Evolutionary conservation across 352 stramenopile genomes (phyloP).

Genomic region (Albugo laibachii): DNA sequence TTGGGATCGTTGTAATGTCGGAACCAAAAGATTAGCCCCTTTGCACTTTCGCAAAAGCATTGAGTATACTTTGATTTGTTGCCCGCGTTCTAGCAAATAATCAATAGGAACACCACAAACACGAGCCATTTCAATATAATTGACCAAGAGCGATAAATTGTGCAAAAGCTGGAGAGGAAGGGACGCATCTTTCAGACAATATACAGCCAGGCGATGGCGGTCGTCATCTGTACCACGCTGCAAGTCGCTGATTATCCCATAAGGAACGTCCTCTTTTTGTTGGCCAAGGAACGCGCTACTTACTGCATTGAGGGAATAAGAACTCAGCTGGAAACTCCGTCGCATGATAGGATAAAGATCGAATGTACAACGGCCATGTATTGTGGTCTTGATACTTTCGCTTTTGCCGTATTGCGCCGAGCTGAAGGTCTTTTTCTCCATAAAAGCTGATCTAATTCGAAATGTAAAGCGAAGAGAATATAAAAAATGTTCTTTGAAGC

Average conservation of each 20-base stretch:
- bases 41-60: constrained; percentile 97
- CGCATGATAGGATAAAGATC: constrained; percentile 99
- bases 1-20: constrained; percentile 83
- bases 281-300: constrained; percentile 94
- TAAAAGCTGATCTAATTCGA: constrained; percentile 39
- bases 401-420: constrained; percentile 94
- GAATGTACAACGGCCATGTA: constrained; percentile 96
- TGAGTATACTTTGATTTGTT: constrained; percentile 98
- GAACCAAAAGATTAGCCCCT: constrained; percentile 88
- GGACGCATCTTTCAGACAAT: constrained; percentile 98
- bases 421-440: constrained; percentile 97
- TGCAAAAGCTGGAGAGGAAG: constrained; percentile 93
- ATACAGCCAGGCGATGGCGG: constrained; percentile 93
- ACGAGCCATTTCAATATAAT: constrained; percentile 99
- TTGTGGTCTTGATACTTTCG: constrained; percentile 96
- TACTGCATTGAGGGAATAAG: constrained; percentile 98
- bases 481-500: constrained; percentile 5
- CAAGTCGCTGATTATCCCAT: constrained; percentile 94
- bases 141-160: constrained; percentile 97
- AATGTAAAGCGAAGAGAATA: not conserved
- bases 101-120: constrained; percentile 96
- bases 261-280: constrained; percentile 99
- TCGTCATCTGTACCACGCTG: constrained; percentile 93
- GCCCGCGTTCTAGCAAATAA: constrained; percentile 94
- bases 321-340: constrained; percentile 98